Evolutionary conservation across 306 rosid species (phyloP).

Genomic region (Oxytropis ochrocephala): DNA sequence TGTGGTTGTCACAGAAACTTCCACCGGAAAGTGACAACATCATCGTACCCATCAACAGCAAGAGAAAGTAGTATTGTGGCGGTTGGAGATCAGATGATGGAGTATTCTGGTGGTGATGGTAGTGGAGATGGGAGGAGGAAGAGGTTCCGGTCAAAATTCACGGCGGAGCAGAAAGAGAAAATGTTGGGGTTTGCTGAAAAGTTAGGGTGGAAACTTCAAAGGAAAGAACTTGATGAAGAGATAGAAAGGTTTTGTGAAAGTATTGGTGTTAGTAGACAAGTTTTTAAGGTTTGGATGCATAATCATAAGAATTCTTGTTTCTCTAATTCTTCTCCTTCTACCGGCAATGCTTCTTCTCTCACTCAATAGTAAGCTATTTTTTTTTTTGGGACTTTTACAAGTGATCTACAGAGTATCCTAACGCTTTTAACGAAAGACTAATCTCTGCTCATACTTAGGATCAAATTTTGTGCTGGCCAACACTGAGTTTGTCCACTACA

Average conservation of each 20-base stretch:
- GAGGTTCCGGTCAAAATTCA: conserved; percentile 70
- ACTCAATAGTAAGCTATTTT: background rate
- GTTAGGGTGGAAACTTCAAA: conserved; percentile 73
- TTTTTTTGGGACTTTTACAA: too few species aligned
- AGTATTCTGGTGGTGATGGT: conserved; percentile 25
- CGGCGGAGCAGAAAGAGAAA: conserved; percentile 73
- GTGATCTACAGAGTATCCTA: too few species aligned
- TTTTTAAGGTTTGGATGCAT: conserved; percentile 92
- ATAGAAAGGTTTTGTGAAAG: conserved; percentile 65
- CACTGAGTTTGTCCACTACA: too few species aligned
- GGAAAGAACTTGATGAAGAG: conserved; percentile 73
- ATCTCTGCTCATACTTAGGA: too few species aligned
- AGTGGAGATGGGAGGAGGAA: conserved; percentile 35
- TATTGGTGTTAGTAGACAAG: conserved; percentile 60
- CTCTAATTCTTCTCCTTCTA: background rate
- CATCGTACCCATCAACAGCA: background rate
- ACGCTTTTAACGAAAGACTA: too few species aligned
- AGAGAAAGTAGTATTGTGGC: background rate
- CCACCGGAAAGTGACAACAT: conserved; percentile 53
- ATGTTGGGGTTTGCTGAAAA: conserved; percentile 85
- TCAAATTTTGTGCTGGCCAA: too few species aligned
- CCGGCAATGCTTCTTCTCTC: conserved; percentile 7
- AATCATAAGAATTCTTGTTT: conserved; percentile 56
- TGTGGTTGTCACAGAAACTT: conserved; percentile 90
- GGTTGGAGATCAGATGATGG: conserved; percentile 18